Percentiles rank a stretch among this genome's conserved stretches.
Evolutionary conservation across 2,329 filamentous ascomycete genomes (phyloP).

Genomic region (Delphinella strobiligena): DNA sequence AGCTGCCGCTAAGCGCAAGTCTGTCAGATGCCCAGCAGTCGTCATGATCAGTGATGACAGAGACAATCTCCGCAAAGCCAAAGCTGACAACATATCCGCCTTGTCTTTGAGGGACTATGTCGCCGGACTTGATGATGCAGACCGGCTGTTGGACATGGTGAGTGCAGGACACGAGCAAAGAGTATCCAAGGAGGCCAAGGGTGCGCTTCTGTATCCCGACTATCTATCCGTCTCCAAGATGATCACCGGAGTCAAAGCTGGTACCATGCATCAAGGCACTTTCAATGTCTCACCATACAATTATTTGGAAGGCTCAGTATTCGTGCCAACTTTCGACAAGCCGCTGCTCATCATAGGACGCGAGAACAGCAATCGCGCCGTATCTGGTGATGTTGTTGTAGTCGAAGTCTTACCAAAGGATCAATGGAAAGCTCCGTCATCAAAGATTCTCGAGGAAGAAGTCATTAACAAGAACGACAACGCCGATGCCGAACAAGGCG

Average conservation of each 20-base stretch:
- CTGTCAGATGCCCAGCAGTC: constrained; percentile 54
- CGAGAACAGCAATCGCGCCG: constrained; percentile 89
- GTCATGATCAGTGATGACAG: constrained; percentile 93
- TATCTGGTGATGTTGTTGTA: constrained; percentile 86
- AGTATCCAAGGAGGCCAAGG: constrained; percentile 51
- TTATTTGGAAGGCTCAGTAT: constrained; percentile 86
- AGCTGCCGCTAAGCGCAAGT: constrained; percentile 43
- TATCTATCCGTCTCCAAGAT: constrained; percentile 83
- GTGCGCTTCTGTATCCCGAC: constrained; percentile 73
- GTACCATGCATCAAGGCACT: constrained; percentile 81
- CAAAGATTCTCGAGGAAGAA: constrained; percentile 92
- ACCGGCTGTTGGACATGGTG: constrained; percentile 85
- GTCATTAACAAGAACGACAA: constrained; percentile 86
- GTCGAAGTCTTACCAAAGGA: constrained; percentile 87
- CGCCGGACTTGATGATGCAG: constrained; percentile 68
- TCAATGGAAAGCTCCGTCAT: constrained; percentile 93
- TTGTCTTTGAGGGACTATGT: constrained; percentile 63
- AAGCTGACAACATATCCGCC: constrained; percentile 59
- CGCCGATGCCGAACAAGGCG: constrained; percentile 63
- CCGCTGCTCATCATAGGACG: constrained; percentile 77
- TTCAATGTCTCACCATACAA: constrained; percentile 98
- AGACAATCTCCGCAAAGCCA: constrained; percentile 74
- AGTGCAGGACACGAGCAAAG: constrained; percentile 62
- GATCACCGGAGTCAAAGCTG: constrained; percentile 84
- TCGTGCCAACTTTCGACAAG: constrained; percentile 82